Evolutionary conservation across 768 basidiomycete genomes (phyloP).

Genomic region (Botryobasidium botryosum): DNA sequence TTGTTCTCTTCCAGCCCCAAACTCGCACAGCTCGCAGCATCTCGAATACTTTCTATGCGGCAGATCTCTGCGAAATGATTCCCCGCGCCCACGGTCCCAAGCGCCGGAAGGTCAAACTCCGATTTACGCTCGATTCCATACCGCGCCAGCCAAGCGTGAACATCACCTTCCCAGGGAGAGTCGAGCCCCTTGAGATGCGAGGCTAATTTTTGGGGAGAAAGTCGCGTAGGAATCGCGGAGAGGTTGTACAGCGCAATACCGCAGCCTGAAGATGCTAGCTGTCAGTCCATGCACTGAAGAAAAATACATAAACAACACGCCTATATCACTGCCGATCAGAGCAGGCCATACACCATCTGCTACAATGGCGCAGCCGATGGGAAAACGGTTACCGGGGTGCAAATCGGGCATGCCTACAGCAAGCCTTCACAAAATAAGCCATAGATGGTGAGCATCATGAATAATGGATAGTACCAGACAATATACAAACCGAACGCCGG

Average conservation of each 20-base stretch:
- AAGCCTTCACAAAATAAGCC: slow-evolving; percentile 3
- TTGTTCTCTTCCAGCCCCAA: too few relatives aligned
- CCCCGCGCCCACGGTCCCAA: slow-evolving; percentile 25
- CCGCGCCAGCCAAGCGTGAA: slow-evolving; percentile 20
- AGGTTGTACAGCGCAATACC: slow-evolving; percentile 22
- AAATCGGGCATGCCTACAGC: slow-evolving; percentile 27
- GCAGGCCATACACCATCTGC: slow-evolving; percentile 25
- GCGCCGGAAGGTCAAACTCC: slow-evolving; percentile 17
- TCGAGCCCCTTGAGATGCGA: slow-evolving; percentile 21
- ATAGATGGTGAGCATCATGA: neutral
- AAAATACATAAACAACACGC: too few relatives aligned
- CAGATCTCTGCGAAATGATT: slow-evolving; percentile 28
- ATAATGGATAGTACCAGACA: too few relatives aligned
- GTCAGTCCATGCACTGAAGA: too few relatives aligned
- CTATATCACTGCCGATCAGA: slow-evolving; percentile 25
- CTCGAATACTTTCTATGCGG: slow-evolving; percentile 20
- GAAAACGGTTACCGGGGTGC: slow-evolving; percentile 22
- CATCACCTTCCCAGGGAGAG: slow-evolving; percentile 24
- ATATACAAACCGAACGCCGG: too few relatives aligned
- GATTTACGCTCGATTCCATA: slow-evolving; percentile 21
- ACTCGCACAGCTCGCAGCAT: slow-evolving; percentile 19
- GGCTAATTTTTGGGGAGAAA: slow-evolving; percentile 18
- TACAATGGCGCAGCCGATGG: slow-evolving; percentile 21
- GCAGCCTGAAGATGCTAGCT: too few relatives aligned
- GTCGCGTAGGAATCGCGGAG: neutral